phyloP scores from a whole-genome alignment of 352 stramenopile species.

The Phytophthora kernoviae region DNA sequence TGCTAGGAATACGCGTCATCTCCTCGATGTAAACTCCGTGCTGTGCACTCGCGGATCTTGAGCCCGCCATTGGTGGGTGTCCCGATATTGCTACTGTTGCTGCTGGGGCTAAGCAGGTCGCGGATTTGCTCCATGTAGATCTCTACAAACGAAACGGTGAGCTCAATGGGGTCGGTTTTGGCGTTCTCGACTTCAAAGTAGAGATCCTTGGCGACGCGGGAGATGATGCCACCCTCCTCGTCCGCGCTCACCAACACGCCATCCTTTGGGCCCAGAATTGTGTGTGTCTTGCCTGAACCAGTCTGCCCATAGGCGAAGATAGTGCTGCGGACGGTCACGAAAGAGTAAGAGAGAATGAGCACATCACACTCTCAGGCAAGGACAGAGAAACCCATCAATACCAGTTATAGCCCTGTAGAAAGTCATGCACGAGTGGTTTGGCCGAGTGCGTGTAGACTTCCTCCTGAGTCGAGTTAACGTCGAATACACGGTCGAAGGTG shows the following conservation, averaged over 20 bases:
- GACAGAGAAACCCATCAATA: constrained; percentile 13
- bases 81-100: constrained; percentile 21
- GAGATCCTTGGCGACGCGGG: constrained; percentile 57
- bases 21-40: constrained; percentile 80
- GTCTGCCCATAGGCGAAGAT: constrained; percentile 93
- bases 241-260: constrained; percentile 58
- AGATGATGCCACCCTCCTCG: constrained; percentile 71
- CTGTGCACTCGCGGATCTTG: constrained; percentile 71
- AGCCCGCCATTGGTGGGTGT: constrained; percentile 42
- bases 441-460: constrained; percentile 76
- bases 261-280: constrained; percentile 73
- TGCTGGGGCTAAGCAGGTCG: constrained; percentile 52
- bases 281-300: constrained; percentile 93
- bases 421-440: constrained; percentile 66
- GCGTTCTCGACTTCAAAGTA: constrained; percentile 39
- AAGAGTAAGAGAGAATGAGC: constrained; percentile 3
- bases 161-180: constrained; percentile 44
- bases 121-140: constrained; percentile 91
- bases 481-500: constrained; percentile 78
- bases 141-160: constrained; percentile 81
- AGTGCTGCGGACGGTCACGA: constrained; percentile 34
- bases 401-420: constrained; percentile 81
- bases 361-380: background rate
- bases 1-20: constrained; percentile 52
- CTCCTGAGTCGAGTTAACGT: constrained; percentile 55